Evolutionary conservation across 257 asterid species (phyloP).

Genomic region (Misopates orontium): DNA sequence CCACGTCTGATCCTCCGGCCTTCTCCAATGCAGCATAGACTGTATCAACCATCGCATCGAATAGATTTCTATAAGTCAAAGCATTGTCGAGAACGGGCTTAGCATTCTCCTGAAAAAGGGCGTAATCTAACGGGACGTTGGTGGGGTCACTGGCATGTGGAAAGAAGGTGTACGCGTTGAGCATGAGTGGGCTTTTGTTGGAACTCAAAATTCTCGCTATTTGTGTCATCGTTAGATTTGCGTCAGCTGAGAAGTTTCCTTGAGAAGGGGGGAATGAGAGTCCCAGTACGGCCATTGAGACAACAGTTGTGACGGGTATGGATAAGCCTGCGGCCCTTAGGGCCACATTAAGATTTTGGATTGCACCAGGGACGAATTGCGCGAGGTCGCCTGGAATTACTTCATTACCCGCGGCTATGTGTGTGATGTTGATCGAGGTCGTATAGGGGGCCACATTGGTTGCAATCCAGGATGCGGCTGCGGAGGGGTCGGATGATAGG

Average conservation of each 20-base stretch:
- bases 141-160: slow-evolving; percentile 31
- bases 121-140: slow-evolving; percentile 33
- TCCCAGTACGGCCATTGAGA: slow-evolving; percentile 30
- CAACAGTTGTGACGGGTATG: slow-evolving; percentile 36
- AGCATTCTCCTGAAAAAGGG: slow-evolving; percentile 23
- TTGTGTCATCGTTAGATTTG: not conserved
- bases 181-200: slow-evolving; percentile 31
- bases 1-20: slow-evolving; percentile 21
- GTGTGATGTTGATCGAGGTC: not conserved
- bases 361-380: slow-evolving; percentile 35
- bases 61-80: slow-evolving; percentile 31
- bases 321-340: not conserved
- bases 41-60: slow-evolving; percentile 46
- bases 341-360: slow-evolving; percentile 37
- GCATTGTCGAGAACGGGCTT: not conserved
- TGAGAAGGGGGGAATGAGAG: slow-evolving; percentile 45
- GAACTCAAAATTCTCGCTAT: slow-evolving; percentile 25
- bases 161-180: slow-evolving; percentile 44
- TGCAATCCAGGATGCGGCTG: slow-evolving; percentile 38
- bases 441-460: slow-evolving; percentile 33
- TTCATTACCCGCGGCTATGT: slow-evolving; percentile 45
- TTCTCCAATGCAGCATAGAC: slow-evolving; percentile 44
- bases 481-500: slow-evolving; percentile 29
- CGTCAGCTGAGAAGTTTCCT: slow-evolving; percentile 14
- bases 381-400: slow-evolving; percentile 42